phyloP scores from a whole-genome alignment of 1,284 basidiomycete genomes.

The Malassezia obtusa region DNA sequence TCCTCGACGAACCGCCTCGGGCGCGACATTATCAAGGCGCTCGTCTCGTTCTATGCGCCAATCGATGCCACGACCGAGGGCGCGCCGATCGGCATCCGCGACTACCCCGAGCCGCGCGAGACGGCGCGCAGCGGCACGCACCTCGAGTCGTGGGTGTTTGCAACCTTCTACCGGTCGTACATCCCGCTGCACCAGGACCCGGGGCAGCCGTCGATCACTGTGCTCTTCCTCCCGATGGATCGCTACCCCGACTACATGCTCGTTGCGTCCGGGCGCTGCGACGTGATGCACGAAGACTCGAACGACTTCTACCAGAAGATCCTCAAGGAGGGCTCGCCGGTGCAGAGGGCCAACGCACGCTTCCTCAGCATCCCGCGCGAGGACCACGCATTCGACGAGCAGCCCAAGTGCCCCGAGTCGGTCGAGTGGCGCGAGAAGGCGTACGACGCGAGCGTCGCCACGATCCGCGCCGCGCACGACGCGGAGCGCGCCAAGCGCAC shows the following conservation, averaged over 20 bases:
- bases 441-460: slow-evolving; percentile 18
- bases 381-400: slow-evolving; percentile 41
- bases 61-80: slow-evolving; percentile 25
- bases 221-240: slow-evolving; percentile 18
- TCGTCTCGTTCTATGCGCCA: slow-evolving; percentile 23
- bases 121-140: slow-evolving; percentile 22
- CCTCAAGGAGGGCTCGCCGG: slow-evolving; percentile 16
- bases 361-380: slow-evolving; percentile 27
- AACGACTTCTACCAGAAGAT: slow-evolving; percentile 25
- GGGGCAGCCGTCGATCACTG: slow-evolving; percentile 22
- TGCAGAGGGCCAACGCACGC: slow-evolving; percentile 11
- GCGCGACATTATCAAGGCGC: slow-evolving; percentile 23
- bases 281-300: slow-evolving; percentile 29
- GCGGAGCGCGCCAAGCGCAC: neutral
- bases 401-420: slow-evolving; percentile 20
- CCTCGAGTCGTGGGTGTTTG: slow-evolving; percentile 22
- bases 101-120: slow-evolving; percentile 7
- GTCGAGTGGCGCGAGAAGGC: slow-evolving; percentile 18
- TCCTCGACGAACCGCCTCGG: slow-evolving; percentile 20
- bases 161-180: slow-evolving; percentile 27
- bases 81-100: slow-evolving; percentile 8
- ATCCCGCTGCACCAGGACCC: slow-evolving; percentile 20
- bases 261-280: slow-evolving; percentile 26
- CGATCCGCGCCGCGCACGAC: slow-evolving; percentile 34
- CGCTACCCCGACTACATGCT: slow-evolving; percentile 22